Evolutionary conservation across 345 rosid genomes (phyloP).

Genomic region (Murraya paniculata): DNA sequence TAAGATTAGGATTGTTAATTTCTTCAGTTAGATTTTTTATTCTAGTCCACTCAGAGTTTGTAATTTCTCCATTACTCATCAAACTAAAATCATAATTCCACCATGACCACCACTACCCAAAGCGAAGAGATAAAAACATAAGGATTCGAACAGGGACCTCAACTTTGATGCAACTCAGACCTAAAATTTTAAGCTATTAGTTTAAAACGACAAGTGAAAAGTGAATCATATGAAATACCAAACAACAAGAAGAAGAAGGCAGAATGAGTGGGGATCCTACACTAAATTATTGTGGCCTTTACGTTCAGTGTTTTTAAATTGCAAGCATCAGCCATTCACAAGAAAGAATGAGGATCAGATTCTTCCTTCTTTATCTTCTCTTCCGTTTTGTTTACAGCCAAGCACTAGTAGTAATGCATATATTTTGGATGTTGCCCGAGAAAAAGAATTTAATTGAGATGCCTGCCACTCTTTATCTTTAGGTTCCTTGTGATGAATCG

Average conservation of each 20-base stretch:
- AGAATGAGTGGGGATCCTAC: background rate
- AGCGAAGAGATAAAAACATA: no score
- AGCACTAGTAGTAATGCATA: background rate
- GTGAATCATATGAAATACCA: background rate
- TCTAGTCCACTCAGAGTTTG: no score
- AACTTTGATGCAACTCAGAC: no score
- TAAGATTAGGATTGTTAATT: no score
- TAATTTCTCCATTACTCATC: no score
- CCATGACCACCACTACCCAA: no score
- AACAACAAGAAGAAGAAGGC: background rate
- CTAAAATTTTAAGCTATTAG: no score
- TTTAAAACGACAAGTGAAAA: background rate
- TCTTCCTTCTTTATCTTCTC: background rate
- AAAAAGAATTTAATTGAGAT: background rate
- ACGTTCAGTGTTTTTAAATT: background rate
- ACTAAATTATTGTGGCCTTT: background rate
- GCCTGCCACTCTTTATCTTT: background rate
- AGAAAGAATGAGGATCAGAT: background rate
- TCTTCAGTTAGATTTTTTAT: no score
- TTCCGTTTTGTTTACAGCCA: background rate
- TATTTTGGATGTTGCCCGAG: background rate
- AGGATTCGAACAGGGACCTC: no score
- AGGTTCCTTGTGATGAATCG: background rate
- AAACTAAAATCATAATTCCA: no score
- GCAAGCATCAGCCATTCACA: background rate